Conservation (phyloP, 2,329 filamentous ascomycete genomes). For the Sordariomycetes sp. region DNA sequence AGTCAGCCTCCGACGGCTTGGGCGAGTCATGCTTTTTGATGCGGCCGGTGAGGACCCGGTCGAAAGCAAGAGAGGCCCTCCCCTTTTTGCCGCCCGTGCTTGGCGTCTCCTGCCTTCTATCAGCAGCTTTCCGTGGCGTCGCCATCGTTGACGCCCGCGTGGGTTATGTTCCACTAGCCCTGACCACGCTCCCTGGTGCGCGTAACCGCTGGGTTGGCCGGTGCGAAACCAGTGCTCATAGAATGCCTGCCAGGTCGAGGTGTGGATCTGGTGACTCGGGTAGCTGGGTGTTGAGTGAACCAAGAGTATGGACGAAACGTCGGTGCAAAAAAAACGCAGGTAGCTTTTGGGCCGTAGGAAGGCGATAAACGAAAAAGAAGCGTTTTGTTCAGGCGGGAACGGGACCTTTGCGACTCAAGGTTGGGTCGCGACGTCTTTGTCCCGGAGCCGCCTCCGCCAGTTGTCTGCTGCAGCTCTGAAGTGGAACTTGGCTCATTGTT, state of each 20-base stretch:
- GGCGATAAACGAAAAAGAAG: neutral
- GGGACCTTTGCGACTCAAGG: neutral
- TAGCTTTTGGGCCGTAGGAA: neutral
- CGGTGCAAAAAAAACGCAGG: neutral
- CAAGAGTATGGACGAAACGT: neutral
- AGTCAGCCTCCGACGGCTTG: neutral
- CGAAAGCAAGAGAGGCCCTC: neutral
- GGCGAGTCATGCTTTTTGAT: conserved; percentile 1
- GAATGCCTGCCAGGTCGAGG: neutral
- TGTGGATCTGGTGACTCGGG: neutral
- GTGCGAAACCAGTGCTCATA: neutral
- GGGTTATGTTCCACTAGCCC: neutral
- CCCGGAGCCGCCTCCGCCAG: neutral
- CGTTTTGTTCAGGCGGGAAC: neutral
- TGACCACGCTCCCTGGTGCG: neutral
- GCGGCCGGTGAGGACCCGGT: conserved; percentile 1
- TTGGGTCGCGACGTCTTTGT: neutral
- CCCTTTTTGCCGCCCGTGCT: neutral
- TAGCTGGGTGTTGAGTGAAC: neutral
- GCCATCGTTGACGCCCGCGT: neutral
- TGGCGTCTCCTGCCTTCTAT: neutral
- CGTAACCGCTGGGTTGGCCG: neutral
- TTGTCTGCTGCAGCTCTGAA: neutral
- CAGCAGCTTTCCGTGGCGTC: neutral
- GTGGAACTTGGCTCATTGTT: neutral